Evolutionary conservation across 2,329 filamentous ascomycete genomes (phyloP), one percentile per base, ranked within the genome.

Genomic region (Pseudopyricularia javanii): DNA sequence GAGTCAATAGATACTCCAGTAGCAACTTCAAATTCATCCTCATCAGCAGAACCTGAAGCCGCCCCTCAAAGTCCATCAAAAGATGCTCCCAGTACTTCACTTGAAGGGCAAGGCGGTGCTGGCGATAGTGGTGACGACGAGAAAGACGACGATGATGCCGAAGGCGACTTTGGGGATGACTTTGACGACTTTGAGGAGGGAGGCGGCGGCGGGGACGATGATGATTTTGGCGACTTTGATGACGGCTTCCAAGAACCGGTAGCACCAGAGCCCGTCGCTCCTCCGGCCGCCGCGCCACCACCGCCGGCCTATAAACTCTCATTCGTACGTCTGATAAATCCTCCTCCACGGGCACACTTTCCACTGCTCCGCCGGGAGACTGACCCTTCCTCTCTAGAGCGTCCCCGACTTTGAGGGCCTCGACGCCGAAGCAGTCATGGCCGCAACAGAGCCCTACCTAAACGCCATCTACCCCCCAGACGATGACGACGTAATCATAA

Each of bases 161-260:
- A 64, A 30, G 73, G 76, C 57, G 75, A 74, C 43, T 80, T 79
- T 62, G 78, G 74, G 22, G 78, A 81, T 60, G 79, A 82, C 56
- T 77, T 79, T 66, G 78, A 83, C 63, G 79, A 81, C 56, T 82
- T 83, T 58, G 77, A 80, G 60, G 79, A 82, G 60, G 78, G 76
- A 49, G 75, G 70, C 47, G 70, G 70, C 9, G 72, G 71, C 48
- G 73, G 70, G 47, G 70, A 70, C 7, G 72, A 71, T 47, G 73
- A 71, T 26, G 78, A 78, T 60, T 83, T 84, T 68, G 80, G 81
- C 61, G 84, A 87, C 61, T 89, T 88, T 67, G 83, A 86, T 62
- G 85, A 84, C 59, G 82, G 75, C 35, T 88, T 88, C 63, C 78
- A 88, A 61, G 72, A 80, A 63, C 65, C 78, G 49, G 62, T 67